Evolutionary conservation across 2,329 filamentous ascomycete species (phyloP), one percentile per base, ranked within the genome.

Genomic region (Colletotrichum eleusines): DNA sequence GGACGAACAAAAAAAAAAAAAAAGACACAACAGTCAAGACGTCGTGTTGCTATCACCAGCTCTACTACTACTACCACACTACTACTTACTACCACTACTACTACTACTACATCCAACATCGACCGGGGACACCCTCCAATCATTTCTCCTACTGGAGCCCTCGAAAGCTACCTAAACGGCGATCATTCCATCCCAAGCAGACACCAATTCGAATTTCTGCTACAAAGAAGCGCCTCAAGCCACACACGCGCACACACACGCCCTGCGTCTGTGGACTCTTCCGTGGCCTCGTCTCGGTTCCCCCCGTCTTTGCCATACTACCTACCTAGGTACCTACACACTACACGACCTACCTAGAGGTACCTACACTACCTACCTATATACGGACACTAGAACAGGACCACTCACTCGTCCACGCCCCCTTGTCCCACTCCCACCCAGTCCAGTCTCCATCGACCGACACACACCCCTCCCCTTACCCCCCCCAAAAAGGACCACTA

Each of bases 171-270:
- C 67, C 63, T 70, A 66, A 58, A 61, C 65, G 69, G 69, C 69
- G 65, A 71, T 71, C 69, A 63, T 69, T 71, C 67, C 64, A 53
- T 44, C 58, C 63, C 58, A 14, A 63, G n/a, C 65, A 59, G 69
- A 58, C 68, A n/a, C n/a, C n/a, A 55, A 63, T 59, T 59, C 58
- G 69, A 55, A 63, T 54, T 64, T 71, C 65, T 71, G 69, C 65
- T 71, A 71, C 69, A 63, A 71, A 71, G 69, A 58, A 71, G 59
- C 69, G 64, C 64, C 40, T 69, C 64, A 71, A 71, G 69, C 69
- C 69, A 71, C 64, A 71, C 64, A 67, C n/a, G n/a, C n/a, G 16
- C 42, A 23, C 28, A 38, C 53, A 35, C 59, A n/a, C 26, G 9
- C 53, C 55, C 26, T 60, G 46, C 63, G 11, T 59, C 53, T 59